These are phyloP conservation scores for Teunomyces stri DNA, from an alignment of 805 yeast species.

Conservation along the genomic window DNA sequence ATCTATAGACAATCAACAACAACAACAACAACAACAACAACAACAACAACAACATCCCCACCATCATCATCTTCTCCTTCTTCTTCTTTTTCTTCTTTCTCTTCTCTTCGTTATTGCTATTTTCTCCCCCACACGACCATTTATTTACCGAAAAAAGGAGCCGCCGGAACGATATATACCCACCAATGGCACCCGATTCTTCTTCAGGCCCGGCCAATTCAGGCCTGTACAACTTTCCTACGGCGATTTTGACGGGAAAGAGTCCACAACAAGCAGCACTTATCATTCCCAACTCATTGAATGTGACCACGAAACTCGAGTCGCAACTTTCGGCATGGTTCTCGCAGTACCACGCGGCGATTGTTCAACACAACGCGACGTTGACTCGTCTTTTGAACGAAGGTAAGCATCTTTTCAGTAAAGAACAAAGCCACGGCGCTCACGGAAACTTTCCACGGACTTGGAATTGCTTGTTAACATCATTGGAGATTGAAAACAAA, in stretches of 20 bases:
- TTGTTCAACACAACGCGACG: constrained; percentile 17
- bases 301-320: constrained; percentile 26
- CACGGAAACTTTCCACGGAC: constrained; percentile 41
- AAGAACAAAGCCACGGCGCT: constrained; percentile 19
- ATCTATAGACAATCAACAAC: too few relatives aligned
- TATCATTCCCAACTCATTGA: constrained; percentile 35
- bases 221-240: constrained; percentile 20
- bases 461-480: constrained; percentile 48
- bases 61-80: too few relatives aligned
- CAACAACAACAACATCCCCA: too few relatives aligned
- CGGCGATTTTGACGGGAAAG: constrained; percentile 41
- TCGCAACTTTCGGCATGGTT: constrained; percentile 36
- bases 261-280: constrained; percentile 41
- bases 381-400: constrained; percentile 18
- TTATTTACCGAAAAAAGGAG: constrained; percentile 1
- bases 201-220: constrained; percentile 5
- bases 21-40: too few relatives aligned
- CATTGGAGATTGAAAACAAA: constrained; percentile 48
- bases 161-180: constrained; percentile 1
- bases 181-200: constrained; percentile 4
- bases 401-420: constrained; percentile 20
- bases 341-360: constrained; percentile 17
- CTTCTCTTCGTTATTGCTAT: too few relatives aligned
- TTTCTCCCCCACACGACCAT: neutral
- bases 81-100: too few relatives aligned